These are phyloP conservation scores for Neolentinus lepideus DNA, from an alignment of 1,284 basidiomycete species.

Conservation along the genomic window DNA sequence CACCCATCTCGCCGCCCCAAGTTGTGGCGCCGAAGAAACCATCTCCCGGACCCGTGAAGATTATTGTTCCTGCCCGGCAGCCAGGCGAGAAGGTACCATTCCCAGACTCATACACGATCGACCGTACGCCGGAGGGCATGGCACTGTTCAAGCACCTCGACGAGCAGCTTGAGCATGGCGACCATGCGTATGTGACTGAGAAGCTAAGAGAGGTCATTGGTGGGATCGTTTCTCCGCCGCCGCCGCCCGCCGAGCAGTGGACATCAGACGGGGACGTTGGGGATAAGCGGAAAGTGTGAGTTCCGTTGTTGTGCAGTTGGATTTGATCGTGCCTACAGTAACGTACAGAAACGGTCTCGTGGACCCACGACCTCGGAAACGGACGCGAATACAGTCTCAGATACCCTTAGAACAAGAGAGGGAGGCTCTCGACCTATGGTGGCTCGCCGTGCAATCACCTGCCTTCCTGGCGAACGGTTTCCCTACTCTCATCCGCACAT, in stretches of 20 bases:
- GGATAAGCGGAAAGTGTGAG: conserved; percentile 59
- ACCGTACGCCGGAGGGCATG: conserved; percentile 79
- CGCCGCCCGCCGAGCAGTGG: conserved; percentile 32
- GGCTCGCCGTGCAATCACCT: conserved; percentile 60
- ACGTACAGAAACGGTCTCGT: conserved; percentile 27
- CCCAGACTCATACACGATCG: conserved; percentile 61
- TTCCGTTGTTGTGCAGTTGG: conserved; percentile 8
- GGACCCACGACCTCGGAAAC: conserved; percentile 36
- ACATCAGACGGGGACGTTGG: conserved; percentile 28
- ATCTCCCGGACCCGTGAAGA: background rate
- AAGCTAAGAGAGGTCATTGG: conserved; percentile 2
- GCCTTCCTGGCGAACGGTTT: conserved; percentile 57
- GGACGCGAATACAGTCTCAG: conserved; percentile 21
- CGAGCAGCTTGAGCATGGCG: conserved; percentile 26
- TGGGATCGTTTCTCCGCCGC: conserved; percentile 26
- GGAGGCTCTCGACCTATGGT: conserved; percentile 59
- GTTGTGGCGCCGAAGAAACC: background rate
- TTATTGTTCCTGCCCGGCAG: conserved; percentile 2
- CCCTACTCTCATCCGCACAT: conserved; percentile 44
- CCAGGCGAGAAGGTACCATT: conserved; percentile 39
- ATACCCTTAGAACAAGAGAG: conserved; percentile 15
- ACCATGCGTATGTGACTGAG: conserved; percentile 8
- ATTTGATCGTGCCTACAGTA: background rate
- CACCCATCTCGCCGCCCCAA: background rate
- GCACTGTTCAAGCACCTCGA: conserved; percentile 51